Base-by-base conservation (phyloP, 352 stramenopile genomes). In the Phytopythium sindhum region DNA sequence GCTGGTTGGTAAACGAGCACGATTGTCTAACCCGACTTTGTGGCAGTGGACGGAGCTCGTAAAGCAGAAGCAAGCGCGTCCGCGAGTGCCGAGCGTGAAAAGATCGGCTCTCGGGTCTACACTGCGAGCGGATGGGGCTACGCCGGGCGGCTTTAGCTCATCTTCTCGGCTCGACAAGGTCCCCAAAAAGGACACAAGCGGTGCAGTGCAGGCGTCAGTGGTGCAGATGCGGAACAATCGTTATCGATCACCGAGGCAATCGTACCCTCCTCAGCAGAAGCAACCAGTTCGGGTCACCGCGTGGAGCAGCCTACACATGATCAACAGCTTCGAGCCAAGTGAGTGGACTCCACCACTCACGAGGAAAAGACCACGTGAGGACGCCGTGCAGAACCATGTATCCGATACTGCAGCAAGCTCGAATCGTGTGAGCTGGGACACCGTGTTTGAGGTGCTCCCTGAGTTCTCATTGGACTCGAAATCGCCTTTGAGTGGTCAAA, bases 401-500 rank as follows among this genome's bases (percentile, higher is more conserved):
- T 15, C 26, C 14, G 8, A 39, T 9, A 24, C 47, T 12, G 4
- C 26, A 39, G 48, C 48, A 37, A 3, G 26, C 15, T 5, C 48
- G 26, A 21, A 21, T 37, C 26, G 15, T 55, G 15, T 24, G 4
- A 60, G 74, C 37, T 81, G 68, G 73, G 59, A 72, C 19, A 15
- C 29, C 5, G 59, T 81, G 50, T 81, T 81, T 55, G 65, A 74
- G 29, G 65, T 67, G 5, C 60, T 77, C 2, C 55, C 58, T 0
- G 57, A 69, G 53, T 31, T 59, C 37, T 28, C 47, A 21, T 44
- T 61, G 37, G 39, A 61, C 21, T 0, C 14, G 15, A 23, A 11
- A 17, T 0, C 39, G 15, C 21, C 1, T 12, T 37, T 23, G n/a
- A 19, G 24, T 19, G 19, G 2, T 2, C 52, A 44, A 19, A 1